Conservation (phyloP, 495 filamentous ascomycete species). For the Cudoniella acicularis region DNA sequence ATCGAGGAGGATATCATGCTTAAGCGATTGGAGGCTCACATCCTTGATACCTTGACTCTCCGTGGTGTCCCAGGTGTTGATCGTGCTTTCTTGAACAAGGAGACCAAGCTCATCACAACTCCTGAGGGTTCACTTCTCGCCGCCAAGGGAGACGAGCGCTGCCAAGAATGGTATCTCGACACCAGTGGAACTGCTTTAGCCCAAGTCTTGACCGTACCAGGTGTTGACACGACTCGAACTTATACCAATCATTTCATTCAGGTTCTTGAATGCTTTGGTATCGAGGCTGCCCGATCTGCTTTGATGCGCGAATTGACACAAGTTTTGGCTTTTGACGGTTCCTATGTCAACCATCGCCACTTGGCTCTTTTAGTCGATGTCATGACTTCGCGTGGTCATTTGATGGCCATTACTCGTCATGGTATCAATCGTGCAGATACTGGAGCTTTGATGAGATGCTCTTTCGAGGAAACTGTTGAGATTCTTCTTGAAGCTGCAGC, state of each 20-base stretch:
- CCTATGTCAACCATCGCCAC: constrained; percentile 98
- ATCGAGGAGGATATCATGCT: constrained; percentile 86
- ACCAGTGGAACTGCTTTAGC: constrained; percentile 84
- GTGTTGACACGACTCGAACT: constrained; percentile 85
- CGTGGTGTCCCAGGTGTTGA: constrained; percentile 87
- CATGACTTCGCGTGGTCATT: constrained; percentile 90
- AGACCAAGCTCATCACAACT: constrained; percentile 55
- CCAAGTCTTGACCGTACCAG: constrained; percentile 77
- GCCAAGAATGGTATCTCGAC: constrained; percentile 92
- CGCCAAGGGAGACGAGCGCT: constrained; percentile 63
- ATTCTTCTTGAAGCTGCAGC: constrained; percentile 94
- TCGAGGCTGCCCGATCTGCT: constrained; percentile 85
- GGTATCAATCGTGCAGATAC: constrained; percentile 98
- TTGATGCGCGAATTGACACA: constrained; percentile 82
- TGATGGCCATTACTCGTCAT: constrained; percentile 95
- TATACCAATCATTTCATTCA: constrained; percentile 95
- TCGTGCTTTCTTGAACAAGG: constrained; percentile 87
- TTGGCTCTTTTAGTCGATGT: constrained; percentile 94
- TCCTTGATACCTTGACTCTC: constrained; percentile 84
- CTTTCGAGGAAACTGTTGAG: constrained; percentile 98
- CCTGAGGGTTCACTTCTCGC: constrained; percentile 67
- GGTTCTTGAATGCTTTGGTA: constrained; percentile 88
- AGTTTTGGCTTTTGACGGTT: constrained; percentile 95
- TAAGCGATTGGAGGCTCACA: constrained; percentile 83
- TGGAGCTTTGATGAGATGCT: constrained; percentile 97